Base-by-base conservation (phyloP, 176 grass and related monocot genomes). In the Oryza meyeriana region DNA sequence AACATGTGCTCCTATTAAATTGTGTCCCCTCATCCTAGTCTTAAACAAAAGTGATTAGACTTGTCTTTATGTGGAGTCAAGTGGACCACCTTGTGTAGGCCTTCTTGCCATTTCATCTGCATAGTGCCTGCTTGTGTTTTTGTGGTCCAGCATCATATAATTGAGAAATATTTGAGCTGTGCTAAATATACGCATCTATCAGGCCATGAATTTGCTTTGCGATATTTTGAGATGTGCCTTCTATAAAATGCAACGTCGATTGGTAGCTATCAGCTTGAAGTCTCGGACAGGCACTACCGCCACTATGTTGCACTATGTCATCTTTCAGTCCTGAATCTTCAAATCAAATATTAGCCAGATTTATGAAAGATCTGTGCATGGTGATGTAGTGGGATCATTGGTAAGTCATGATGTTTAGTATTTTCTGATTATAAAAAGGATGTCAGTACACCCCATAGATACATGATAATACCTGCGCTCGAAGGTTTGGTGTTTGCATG, bases 401-500 rank as follows among this genome's bases (percentile, higher is more conserved):
- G 44, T 45, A 25, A 33, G 32, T 77, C 74, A 64, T 29, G 73
- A 41, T 78, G 20, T 83, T 82, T 34, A 55, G 57, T 57, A 22
- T 34, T 83, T 78, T 78, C 42, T 64, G 74, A 83, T 83, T 77
- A 72, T 78, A 78, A 58, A 58, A 66, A 64, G 16, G 58, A 65
- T 50, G 65, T 61, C 40, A 57, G 41, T 64, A 76, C 62, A 76
- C 80, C 80, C 63, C 27, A 44, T 36, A 66, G 58, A 77, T 77
- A 58, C 78, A 81, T 45, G 78, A 85, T 73, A 29, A 62, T 50
- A 85, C 64, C 32, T 85, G 50, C 41, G 41, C 55, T 71, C 79
- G 11, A 71, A 58, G 41, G 82, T 59, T 59, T 84, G 71, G 66
- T 85, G 83, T 61, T 85, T 85, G 65, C 83, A 85, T 85, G 78